Evolutionary conservation across 257 asterid genomes (phyloP).

Genomic region (Salvia hispanica): DNA sequence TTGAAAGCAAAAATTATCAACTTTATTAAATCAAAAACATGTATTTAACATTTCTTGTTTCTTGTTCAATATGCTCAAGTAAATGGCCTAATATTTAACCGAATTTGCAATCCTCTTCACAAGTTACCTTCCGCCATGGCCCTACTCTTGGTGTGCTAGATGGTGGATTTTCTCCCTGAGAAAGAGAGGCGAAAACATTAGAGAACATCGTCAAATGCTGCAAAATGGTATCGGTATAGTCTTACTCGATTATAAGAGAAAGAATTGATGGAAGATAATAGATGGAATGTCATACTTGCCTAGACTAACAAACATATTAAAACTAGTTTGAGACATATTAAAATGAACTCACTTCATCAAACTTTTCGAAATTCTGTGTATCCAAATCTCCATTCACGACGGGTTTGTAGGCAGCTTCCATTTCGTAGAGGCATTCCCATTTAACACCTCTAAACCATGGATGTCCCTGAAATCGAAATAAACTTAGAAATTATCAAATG

Average conservation of each 20-base stretch:
- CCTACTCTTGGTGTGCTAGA: conserved; percentile 78
- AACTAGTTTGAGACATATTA: neutral
- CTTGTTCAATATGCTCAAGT: neutral
- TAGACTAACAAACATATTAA: neutral
- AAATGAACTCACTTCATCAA: conserved; percentile 59
- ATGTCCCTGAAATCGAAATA: conserved; percentile 64
- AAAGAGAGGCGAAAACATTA: conserved; percentile 23
- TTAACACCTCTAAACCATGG: conserved; percentile 77
- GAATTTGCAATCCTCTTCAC: neutral
- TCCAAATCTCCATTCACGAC: conserved; percentile 82
- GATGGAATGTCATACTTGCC: neutral
- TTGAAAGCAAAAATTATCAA: neutral
- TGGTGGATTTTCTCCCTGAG: conserved; percentile 69
- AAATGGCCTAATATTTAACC: neutral
- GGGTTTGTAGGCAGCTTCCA: conserved; percentile 96
- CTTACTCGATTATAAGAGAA: neutral
- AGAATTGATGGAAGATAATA: neutral
- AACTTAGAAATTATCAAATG: neutral
- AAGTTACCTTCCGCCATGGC: conserved; percentile 95
- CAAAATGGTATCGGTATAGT: neutral
- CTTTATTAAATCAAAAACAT: neutral
- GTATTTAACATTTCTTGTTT: neutral
- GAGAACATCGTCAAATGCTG: conserved; percentile 3
- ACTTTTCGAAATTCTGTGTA: conserved; percentile 94
- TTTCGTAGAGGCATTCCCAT: conserved; percentile 89